Evolutionary conservation across 352 stramenopile species (phyloP), one percentile per base, ranked within the genome.

Genomic region (Phytophthora brassicae): DNA sequence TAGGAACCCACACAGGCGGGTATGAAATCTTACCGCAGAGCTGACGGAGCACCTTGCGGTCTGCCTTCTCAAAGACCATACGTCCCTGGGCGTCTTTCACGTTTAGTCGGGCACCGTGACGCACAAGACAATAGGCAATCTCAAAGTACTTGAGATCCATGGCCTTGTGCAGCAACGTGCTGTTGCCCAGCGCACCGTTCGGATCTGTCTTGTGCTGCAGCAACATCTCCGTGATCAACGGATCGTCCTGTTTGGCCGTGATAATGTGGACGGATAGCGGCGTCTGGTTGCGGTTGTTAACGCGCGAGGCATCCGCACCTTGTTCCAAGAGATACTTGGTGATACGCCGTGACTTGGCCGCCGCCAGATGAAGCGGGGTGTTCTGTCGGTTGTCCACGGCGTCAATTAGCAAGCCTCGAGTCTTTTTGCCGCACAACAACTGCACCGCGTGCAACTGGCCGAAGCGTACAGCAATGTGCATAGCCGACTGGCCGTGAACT

Each of bases 31-130:
- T 90, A 46, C 63, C 64, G 52, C 88, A 80, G 14, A 95, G 70
- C 49, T 89, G 80, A 3, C 84, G 84, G 39, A 95, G 66, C 19
- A 88, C 44, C 58, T 86, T 86, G 44, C 78, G 75, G 57, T 92
- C 82, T 19, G 87, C 78, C 69, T 94, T 94, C 29, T 94, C 86
- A 48, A 92, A 95, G 6, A 94, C 83, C 75, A 91, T 94, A 41
- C 78, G 78, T 17, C 74, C 82, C 19, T 85, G 73, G 22, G 81
- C 77, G 51, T 95, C 86, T 71, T 93, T 92, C 47, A 68, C 51
- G 42, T 95, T 80, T 4, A 95, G 60, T 0, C 86, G 86, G 6
- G 79, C 86, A n/a, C 86, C 86, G 35, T 93, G 77, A 1, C 82
- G 81, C 26, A 95, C 86, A 19, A 95, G 74, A 14, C 86, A 81